Evolutionary conservation across 1,139 yeast species (phyloP), one percentile per base, ranked within the genome.

Genomic region (Casaregolazyma suthepensis): DNA sequence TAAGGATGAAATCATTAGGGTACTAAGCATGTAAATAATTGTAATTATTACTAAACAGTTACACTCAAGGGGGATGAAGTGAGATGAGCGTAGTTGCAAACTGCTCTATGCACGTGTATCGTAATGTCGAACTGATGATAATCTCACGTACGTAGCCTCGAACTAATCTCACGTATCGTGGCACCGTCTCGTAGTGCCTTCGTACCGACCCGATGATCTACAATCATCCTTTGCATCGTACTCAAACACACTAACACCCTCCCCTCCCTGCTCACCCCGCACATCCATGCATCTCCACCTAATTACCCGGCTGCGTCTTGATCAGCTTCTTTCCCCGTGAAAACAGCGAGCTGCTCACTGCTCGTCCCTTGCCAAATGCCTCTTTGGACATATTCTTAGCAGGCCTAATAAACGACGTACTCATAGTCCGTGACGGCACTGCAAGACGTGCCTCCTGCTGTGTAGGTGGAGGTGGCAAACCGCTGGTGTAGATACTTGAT

Each of bases 361-460:
- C 72, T 3, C 73, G 70, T 7, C 70, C 69, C 51, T 64, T 64
- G 43, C 66, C 66, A 43, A 69, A 59, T 49, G 59, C 63, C 51
- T 57, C 62, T 52, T 60, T 60, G 35, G 56, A 48, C 38, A 60
- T 61, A 12, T 55, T 54, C 52, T 59, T 62, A 22, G 66, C 65
- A 1, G 65, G 66, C 31, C 61, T 54, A 43, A 62, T 59, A 35
- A 61, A 52, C 9, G 63, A 58, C 1, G 63, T 59, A 1, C 64
- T 59, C 53, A 61, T 58, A 15, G 64, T 58, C 22, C 65, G 53
- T 5, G 59, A 48, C 10, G 60, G 65, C 26, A 54, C 59, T 3
- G 62, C 62, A 48, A 53, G 57, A 52, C 54, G 52, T 43, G 59
- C 63, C 29, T 58, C 60, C 23, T 54, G 57, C 40, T 57, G 58